Evolutionary conservation across 805 yeast species (phyloP).

Genomic region (Nakazawaea peltata): DNA sequence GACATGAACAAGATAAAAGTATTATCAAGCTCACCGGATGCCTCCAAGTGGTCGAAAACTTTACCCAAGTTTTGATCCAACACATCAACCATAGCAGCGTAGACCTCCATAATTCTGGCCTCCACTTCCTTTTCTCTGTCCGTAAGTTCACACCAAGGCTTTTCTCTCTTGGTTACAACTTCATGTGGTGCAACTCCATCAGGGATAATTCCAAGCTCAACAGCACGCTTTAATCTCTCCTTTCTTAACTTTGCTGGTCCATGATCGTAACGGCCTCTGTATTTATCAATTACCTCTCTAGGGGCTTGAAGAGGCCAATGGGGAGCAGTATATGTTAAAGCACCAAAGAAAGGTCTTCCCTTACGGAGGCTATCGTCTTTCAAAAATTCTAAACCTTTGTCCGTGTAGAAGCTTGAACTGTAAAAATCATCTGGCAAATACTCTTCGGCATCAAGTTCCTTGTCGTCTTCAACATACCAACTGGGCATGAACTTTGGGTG

Average conservation of each 20-base stretch:
- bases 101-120: constrained; percentile 42
- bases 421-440: constrained; percentile 40
- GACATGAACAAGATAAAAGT: constrained; percentile 51
- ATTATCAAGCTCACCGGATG: constrained; percentile 38
- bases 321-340: constrained; percentile 54
- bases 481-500: constrained; percentile 28
- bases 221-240: constrained; percentile 30
- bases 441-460: constrained; percentile 25
- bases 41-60: constrained; percentile 33
- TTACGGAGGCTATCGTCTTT: constrained; percentile 19
- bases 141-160: constrained; percentile 34
- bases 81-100: constrained; percentile 59
- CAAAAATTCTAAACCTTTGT: constrained; percentile 31
- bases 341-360: constrained; percentile 46
- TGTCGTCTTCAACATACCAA: constrained; percentile 31
- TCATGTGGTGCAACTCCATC: constrained; percentile 35
- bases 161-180: constrained; percentile 31
- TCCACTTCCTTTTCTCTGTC: constrained; percentile 29
- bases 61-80: constrained; percentile 46
- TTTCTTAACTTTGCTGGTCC: constrained; percentile 40
- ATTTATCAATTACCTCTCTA: constrained; percentile 33
- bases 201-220: constrained; percentile 36
- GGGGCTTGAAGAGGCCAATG: constrained; percentile 67
- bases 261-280: constrained; percentile 36
- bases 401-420: constrained; percentile 36